A percentile compares a stretch with the other conserved stretches of the same genome.
Conservation (phyloP, 2,329 filamentous ascomycete species). For the Ophiostoma sp. region DNA sequence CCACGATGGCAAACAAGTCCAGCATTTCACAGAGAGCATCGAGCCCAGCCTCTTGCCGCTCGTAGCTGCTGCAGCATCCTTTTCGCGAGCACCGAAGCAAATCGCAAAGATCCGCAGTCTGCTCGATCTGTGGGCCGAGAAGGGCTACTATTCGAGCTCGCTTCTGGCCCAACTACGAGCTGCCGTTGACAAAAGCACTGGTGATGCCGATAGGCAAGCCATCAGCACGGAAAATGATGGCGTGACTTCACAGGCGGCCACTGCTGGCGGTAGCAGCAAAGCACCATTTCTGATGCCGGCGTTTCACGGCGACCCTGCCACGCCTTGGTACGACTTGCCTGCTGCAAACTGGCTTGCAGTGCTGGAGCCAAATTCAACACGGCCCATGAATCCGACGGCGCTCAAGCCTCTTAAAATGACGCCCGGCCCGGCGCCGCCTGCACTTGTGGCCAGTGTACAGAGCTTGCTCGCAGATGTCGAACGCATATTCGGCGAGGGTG, state of each 20-base stretch:
- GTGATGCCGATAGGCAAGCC: not conserved
- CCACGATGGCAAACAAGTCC: conserved; percentile 38
- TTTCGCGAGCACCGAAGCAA: conserved; percentile 59
- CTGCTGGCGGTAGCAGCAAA: conserved; percentile 30
- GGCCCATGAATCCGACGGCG: conserved; percentile 64
- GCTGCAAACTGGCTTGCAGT: conserved; percentile 76
- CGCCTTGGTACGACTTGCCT: conserved; percentile 75
- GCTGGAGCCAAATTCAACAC: conserved; percentile 68
- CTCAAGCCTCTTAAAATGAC: conserved; percentile 67
- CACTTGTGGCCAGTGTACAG: conserved; percentile 63
- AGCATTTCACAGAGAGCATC: conserved; percentile 50
- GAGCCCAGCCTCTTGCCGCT: conserved; percentile 58
- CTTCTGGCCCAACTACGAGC: conserved; percentile 55
- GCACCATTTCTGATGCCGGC: conserved; percentile 66
- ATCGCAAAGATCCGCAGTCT: conserved; percentile 59
- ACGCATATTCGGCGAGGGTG: conserved; percentile 51
- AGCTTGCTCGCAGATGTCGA: conserved; percentile 64
- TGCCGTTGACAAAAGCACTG: conserved; percentile 41
- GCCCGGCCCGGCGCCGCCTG: conserved; percentile 61
- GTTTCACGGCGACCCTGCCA: conserved; percentile 67
- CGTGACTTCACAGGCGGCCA: conserved; percentile 25
- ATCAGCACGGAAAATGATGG: conserved; percentile 27
- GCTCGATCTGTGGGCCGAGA: conserved; percentile 64
- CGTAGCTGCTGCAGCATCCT: conserved; percentile 51
- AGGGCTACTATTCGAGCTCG: conserved; percentile 51